phyloP scores from a whole-genome alignment of 2,329 filamentous ascomycete species.

The Xylaria sp. region DNA sequence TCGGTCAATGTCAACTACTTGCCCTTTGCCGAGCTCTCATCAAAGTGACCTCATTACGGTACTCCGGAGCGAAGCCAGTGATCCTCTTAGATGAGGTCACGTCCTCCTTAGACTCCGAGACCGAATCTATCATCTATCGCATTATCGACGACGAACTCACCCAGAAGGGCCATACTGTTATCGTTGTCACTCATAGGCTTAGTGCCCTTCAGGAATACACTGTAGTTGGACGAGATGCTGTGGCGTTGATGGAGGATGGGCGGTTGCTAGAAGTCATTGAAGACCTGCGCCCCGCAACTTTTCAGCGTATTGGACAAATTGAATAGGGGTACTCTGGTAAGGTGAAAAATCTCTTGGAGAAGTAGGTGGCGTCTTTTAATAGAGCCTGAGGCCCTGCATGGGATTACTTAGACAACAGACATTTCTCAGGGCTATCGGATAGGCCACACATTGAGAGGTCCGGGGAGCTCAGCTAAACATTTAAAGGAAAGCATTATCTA shows the following conservation, averaged over 20 bases:
- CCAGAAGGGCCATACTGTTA: constrained; percentile 46
- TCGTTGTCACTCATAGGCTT: constrained; percentile 51
- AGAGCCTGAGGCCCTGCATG: no score
- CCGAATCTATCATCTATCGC: constrained; percentile 47
- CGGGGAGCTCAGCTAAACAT: no score
- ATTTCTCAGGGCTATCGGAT: no score
- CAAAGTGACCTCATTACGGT: constrained; percentile 33
- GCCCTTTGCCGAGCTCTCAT: constrained; percentile 48
- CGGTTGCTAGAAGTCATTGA: constrained; percentile 18
- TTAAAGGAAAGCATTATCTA: no score
- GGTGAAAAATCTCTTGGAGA: no score
- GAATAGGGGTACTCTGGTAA: not conserved
- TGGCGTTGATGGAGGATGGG: constrained; percentile 46
- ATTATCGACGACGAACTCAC: constrained; percentile 49
- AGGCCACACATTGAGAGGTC: no score
- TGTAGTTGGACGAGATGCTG: constrained; percentile 42
- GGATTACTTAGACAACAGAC: no score
- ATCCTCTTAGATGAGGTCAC: constrained; percentile 50
- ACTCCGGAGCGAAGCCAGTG: constrained; percentile 44
- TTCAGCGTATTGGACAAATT: constrained; percentile 1
- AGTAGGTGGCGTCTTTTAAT: no score
- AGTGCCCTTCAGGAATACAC: constrained; percentile 40
- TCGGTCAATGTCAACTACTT: constrained; percentile 50
- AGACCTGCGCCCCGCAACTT: constrained; percentile 2
- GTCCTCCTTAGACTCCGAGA: constrained; percentile 48